phyloP scores from a whole-genome alignment of 1,284 basidiomycete species.

The Ganoderma boninense region DNA sequence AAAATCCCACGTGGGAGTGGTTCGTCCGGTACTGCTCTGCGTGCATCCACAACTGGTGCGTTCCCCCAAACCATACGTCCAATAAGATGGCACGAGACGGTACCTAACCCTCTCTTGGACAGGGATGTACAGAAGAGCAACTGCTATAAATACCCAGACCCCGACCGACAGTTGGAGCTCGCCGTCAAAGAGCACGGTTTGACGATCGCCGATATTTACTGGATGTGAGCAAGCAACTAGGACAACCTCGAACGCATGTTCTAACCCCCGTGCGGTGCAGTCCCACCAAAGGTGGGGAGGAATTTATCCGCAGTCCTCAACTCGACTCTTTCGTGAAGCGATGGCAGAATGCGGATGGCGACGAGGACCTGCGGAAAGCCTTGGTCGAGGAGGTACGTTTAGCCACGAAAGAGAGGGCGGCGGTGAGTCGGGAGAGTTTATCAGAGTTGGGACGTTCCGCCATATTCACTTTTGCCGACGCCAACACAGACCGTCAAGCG shows the following conservation, averaged over 20 bases:
- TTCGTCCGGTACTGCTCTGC: constrained; percentile 12
- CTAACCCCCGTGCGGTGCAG: not conserved
- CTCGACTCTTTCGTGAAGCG: not conserved
- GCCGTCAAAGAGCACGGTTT: too few species aligned
- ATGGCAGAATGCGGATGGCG: not conserved
- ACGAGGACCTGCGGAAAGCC: not conserved
- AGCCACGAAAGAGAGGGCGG: not conserved
- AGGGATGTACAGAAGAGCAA: not conserved
- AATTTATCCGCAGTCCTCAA: not conserved
- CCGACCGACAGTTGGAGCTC: too few species aligned
- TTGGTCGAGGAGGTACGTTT: not conserved
- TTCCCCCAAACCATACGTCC: not conserved
- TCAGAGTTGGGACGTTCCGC: not conserved
- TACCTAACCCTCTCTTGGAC: not conserved
- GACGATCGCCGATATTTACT: not conserved
- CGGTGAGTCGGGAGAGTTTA: not conserved
- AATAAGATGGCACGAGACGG: not conserved
- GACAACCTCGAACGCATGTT: not conserved
- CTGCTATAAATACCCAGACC: too few species aligned
- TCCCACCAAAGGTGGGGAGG: not conserved
- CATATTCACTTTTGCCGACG: not conserved
- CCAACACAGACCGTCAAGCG: not conserved
- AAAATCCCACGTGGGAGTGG: constrained; percentile 11
- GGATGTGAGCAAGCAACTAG: not conserved
- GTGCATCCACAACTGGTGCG: constrained; percentile 1